These are phyloP conservation scores for Cladosporium phlei DNA, from an alignment of 2,329 filamentous ascomycete genomes.

Conservation along the genomic window DNA sequence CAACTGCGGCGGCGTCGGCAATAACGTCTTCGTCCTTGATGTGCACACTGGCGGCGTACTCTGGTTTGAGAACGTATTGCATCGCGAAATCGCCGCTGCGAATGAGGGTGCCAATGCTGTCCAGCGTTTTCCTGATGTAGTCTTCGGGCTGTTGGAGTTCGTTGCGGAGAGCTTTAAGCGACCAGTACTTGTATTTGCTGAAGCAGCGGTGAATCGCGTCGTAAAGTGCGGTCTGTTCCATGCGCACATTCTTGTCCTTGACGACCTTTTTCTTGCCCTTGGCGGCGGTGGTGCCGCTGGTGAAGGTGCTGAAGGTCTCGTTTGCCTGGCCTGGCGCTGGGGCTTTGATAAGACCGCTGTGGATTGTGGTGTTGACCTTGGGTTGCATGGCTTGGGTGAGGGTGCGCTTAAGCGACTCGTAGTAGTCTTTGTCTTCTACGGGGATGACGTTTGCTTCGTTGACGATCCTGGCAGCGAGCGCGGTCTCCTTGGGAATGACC, in stretches of 20 bases:
- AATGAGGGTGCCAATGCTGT: constrained; percentile 76
- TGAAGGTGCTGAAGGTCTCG: constrained; percentile 30
- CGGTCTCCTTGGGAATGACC: constrained; percentile 64
- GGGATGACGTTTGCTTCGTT: constrained; percentile 70
- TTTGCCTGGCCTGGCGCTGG: constrained; percentile 4
- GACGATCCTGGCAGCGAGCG: constrained; percentile 64
- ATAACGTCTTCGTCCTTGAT: constrained; percentile 42
- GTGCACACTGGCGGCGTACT: constrained; percentile 56
- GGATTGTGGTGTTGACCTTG: constrained; percentile 31
- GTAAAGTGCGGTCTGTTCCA: constrained; percentile 80
- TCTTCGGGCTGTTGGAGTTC: constrained; percentile 80
- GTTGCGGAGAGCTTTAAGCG: constrained; percentile 78
- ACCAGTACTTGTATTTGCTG: constrained; percentile 84
- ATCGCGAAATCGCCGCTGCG: constrained; percentile 81
- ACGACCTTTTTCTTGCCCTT: constrained; percentile 41
- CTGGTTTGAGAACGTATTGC: constrained; percentile 73
- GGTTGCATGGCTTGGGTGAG: constrained; percentile 27
- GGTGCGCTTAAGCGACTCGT: constrained; percentile 25
- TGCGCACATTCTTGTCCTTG: constrained; percentile 79
- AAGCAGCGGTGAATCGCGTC: constrained; percentile 82
- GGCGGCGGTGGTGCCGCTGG: constrained; percentile 27
- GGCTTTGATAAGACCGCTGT: not conserved
- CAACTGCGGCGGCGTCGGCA: constrained; percentile 25
- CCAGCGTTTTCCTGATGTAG: constrained; percentile 81
- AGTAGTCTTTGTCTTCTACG: constrained; percentile 67